phyloP scores from a whole-genome alignment of 148 eudicot genomes.

The Spergularia marina region DNA sequence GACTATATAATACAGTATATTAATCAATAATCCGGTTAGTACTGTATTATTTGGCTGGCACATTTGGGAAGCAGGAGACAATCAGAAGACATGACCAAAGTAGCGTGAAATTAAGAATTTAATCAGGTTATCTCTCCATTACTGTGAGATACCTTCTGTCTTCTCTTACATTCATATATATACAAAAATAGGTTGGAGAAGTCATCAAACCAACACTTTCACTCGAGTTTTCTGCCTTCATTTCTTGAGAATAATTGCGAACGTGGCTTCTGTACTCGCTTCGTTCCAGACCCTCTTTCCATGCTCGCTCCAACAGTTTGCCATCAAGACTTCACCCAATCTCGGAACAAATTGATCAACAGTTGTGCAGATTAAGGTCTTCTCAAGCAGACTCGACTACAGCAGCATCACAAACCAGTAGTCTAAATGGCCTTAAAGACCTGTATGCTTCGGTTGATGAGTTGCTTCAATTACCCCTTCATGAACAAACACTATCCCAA shows the following conservation, averaged over 20 bases:
- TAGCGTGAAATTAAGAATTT: not conserved
- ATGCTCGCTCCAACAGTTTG: slow-evolving; percentile 31
- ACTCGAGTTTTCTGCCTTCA: slow-evolving; percentile 1
- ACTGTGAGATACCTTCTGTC: slow-evolving; percentile 17
- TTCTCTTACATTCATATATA: slow-evolving; percentile 8
- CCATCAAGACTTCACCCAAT: slow-evolving; percentile 32
- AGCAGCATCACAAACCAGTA: slow-evolving; percentile 23
- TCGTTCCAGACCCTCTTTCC: not conserved
- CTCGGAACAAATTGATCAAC: slow-evolving; percentile 24
- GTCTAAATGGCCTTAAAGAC: slow-evolving; percentile 24
- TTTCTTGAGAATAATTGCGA: not conserved
- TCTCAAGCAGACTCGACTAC: slow-evolving; percentile 33
- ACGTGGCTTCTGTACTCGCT: slow-evolving; percentile 3
- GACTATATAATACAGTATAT: too few species aligned
- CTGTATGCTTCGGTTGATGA: slow-evolving; percentile 31
- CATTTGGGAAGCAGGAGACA: not conserved
- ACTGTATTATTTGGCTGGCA: not conserved
- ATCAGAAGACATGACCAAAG: not conserved
- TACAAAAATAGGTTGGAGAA: not conserved
- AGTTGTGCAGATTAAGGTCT: slow-evolving; percentile 33
- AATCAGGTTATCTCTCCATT: not conserved
- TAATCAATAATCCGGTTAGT: too few species aligned
- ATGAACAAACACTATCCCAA: slow-evolving; percentile 15
- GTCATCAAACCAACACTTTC: slow-evolving; percentile 10
- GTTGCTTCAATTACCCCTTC: slow-evolving; percentile 30